Conservation (phyloP, 139 green algal species). For the Chlamydomonas sp. region DNA sequence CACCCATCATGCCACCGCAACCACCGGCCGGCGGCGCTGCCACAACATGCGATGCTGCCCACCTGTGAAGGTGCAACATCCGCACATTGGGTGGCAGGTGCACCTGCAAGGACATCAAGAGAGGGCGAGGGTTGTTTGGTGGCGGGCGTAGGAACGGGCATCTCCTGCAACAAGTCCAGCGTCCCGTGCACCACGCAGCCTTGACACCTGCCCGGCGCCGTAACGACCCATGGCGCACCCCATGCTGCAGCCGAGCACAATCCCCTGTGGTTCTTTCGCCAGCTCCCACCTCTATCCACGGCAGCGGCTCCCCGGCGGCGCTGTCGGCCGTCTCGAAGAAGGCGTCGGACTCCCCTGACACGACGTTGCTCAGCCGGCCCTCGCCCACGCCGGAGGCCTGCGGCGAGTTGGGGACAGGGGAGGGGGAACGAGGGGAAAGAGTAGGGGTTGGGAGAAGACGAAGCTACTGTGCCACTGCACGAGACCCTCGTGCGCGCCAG, state of each 20-base stretch:
- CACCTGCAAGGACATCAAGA: background rate
- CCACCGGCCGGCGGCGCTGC: no score
- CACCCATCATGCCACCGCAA: no score
- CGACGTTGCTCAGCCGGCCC: slow-evolving; percentile 27
- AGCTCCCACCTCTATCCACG: slow-evolving; percentile 17
- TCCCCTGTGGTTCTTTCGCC: background rate
- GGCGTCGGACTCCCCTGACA: slow-evolving; percentile 23
- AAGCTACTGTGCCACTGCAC: background rate
- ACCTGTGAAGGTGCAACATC: slow-evolving; percentile 24
- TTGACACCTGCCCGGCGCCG: no score
- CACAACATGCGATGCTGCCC: background rate
- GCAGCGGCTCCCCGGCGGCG: background rate
- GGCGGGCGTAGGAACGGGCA: no score
- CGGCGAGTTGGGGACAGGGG: background rate
- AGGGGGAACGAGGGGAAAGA: background rate
- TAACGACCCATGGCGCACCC: no score
- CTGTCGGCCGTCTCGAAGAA: slow-evolving; percentile 49
- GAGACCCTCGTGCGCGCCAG: background rate
- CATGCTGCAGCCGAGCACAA: no score
- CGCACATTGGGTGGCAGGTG: slow-evolving; percentile 34
- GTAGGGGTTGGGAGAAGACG: background rate
- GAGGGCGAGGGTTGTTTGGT: background rate
- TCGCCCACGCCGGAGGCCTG: slow-evolving; percentile 44
- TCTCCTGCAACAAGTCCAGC: no score
- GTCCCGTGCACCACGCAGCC: no score